Percentiles rank a stretch among this genome's conserved stretches.
Evolutionary conservation across 139 green algal genomes (phyloP).

Genomic region (Chlorella vulgaris): DNA sequence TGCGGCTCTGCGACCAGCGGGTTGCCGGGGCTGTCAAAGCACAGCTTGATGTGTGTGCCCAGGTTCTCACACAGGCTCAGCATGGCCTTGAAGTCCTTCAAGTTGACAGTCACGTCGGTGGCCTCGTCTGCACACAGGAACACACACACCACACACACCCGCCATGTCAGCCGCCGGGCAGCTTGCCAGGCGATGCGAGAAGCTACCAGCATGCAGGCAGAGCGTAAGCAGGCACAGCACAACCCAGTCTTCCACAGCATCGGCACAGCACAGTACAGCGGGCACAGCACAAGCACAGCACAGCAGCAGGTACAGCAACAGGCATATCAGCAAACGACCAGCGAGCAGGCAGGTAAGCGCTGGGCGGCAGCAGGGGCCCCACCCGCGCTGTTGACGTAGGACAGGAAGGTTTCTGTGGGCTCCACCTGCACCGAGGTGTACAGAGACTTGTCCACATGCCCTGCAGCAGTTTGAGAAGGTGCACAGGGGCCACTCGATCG

Average conservation of each 20-base stretch:
- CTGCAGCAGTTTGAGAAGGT: conserved; percentile 41
- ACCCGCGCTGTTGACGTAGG: conserved; percentile 45
- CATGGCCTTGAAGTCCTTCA: conserved; percentile 76
- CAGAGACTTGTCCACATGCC: conserved; percentile 50
- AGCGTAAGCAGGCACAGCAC: too few relatives aligned
- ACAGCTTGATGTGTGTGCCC: conserved; percentile 48
- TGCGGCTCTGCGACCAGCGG: conserved; percentile 65
- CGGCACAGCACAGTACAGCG: too few relatives aligned
- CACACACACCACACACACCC: too few relatives aligned
- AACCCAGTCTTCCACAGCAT: too few relatives aligned
- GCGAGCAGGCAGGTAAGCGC: too few relatives aligned
- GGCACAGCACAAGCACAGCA: too few relatives aligned
- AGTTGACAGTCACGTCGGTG: conserved; percentile 76
- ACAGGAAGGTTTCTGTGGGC: conserved; percentile 61
- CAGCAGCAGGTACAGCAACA: too few relatives aligned
- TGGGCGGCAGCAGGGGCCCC: neutral
- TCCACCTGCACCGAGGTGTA: conserved; percentile 68
- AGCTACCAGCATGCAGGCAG: too few relatives aligned
- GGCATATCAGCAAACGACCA: too few relatives aligned
- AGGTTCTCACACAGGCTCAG: conserved; percentile 60
- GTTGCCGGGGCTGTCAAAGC: conserved; percentile 58
- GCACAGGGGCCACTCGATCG: neutral
- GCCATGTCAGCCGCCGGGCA: too few relatives aligned
- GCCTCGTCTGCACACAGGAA: conserved; percentile 13
- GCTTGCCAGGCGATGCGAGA: too few relatives aligned